phyloP scores from a whole-genome alignment of 2,329 filamentous ascomycete genomes.

The Colletotrichum siamense region DNA sequence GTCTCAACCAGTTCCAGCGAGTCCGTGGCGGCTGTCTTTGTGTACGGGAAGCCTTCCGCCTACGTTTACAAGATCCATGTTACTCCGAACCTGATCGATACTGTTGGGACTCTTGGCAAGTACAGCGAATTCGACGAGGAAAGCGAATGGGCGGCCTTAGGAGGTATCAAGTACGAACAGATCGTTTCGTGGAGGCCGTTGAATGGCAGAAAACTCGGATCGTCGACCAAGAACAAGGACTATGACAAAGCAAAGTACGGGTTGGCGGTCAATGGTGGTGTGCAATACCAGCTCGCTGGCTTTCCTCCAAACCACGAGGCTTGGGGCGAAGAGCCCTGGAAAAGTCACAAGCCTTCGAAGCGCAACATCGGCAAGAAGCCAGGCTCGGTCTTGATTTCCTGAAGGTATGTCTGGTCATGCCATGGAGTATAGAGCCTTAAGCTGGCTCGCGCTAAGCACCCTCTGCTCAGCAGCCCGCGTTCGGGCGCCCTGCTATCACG shows the following conservation, averaged over 20 bases:
- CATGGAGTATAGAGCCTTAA: not conserved
- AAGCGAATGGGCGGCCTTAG: not conserved
- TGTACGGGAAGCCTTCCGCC: not conserved
- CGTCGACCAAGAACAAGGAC: not conserved
- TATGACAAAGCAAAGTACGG: not conserved
- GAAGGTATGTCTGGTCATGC: not conserved
- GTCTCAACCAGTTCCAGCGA: not conserved
- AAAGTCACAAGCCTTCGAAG: not conserved
- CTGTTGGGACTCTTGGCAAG: not conserved
- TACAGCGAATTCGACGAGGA: not conserved
- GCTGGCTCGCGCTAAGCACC: accelerated
- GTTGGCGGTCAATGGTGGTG: not conserved
- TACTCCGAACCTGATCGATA: not conserved
- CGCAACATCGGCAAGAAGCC: not conserved
- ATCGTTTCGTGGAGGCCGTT: not conserved
- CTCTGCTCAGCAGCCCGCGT: accelerated
- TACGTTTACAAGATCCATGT: not conserved
- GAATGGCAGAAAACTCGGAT: not conserved
- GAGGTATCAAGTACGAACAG: not conserved
- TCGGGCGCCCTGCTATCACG: not conserved
- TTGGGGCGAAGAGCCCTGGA: not conserved
- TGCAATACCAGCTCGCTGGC: not conserved
- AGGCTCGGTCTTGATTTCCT: not conserved
- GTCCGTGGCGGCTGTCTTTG: not conserved
- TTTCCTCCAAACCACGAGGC: not conserved